Base-by-base conservation (phyloP, 2,329 filamentous ascomycete genomes). In the Remersonia thermophila region DNA sequence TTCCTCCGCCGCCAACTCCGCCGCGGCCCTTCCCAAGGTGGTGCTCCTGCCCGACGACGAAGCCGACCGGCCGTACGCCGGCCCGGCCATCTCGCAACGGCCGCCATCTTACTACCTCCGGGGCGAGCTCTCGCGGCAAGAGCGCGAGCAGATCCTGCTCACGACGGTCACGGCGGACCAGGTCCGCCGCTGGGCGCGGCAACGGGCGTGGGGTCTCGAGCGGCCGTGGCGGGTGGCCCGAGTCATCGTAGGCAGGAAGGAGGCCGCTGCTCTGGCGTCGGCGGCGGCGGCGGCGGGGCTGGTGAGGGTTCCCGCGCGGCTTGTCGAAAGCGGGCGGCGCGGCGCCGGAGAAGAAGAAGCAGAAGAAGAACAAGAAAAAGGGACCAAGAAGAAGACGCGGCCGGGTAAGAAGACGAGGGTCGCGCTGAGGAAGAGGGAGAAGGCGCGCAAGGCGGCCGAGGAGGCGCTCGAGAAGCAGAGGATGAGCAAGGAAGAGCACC, bases 401-500 rank as follows among this genome's bases (percentile, higher is more conserved):
- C 67, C 67, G 1, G 71, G 72, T 4, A 79, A 80, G 61, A 77
- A 73, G 55, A 58, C 59, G 39, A 63, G 75, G 37, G 67, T 77
- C 36, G 57, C 67, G 17, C 44, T 67, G 37, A 59, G 73, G 39
- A 63, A 57, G 38, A 62, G 59, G 40, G 58, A 59, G 20, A 63
- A 63, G 48, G 58, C 36, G 13, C 40, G 37, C 14, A 47, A 49
- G 32, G 42, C 64, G 44, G 59, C 52, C 39, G 59, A 60, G 20
- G 58, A 61, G 39, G 55, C 51, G 4, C 55, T 51, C 17, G 59
- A 53, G 43, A 61, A 58, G 44, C 56, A 60, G 37, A 47, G 56
- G 33, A 44, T 59, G 42, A 59, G 61, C 13, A 77, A 73, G 54
- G 71, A 74, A 49, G 66, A 73, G 45, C 65, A 68, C 33, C 45